Conservation (phyloP, 73 alveolate genomes). For the Symbiodinium pilosum region DNA sequence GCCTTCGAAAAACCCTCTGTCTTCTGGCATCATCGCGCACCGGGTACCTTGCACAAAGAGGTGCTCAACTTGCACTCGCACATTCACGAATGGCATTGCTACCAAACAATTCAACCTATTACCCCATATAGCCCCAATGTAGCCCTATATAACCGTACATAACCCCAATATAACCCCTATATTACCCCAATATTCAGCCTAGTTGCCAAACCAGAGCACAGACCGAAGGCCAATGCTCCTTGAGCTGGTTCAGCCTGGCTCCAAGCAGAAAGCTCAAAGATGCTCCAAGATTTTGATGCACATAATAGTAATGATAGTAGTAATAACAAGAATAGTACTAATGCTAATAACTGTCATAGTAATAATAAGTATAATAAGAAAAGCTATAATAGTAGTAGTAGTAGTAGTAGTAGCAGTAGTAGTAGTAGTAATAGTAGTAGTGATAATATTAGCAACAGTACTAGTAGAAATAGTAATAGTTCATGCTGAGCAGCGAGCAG, state of each 20-base stretch:
- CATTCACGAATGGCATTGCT: too few relatives aligned
- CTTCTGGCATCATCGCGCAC: constrained; percentile 24
- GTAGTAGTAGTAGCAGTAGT: background rate
- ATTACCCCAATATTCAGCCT: background rate
- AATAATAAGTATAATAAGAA: background rate
- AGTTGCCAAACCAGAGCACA: constrained; percentile 39
- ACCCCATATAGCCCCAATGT: too few relatives aligned
- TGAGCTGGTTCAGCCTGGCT: constrained; percentile 42
- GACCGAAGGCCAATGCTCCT: constrained; percentile 35
- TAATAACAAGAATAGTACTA: too few relatives aligned
- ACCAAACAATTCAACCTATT: too few relatives aligned
- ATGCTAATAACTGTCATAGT: background rate
- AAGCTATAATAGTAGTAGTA: too few relatives aligned
- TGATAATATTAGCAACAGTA: background rate
- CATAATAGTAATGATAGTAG: too few relatives aligned
- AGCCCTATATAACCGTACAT: too few relatives aligned
- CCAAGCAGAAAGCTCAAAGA: background rate
- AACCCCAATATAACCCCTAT: too few relatives aligned
- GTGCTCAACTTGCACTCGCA: too few relatives aligned
- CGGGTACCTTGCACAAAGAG: too few relatives aligned
- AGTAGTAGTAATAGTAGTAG: background rate
- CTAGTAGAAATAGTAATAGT: background rate
- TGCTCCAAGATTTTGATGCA: too few relatives aligned
- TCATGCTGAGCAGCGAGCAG: background rate
- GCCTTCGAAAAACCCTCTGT: constrained; percentile 66